Evolutionary conservation across 1,139 yeast genomes (phyloP).

Genomic region (Komagataea norvegica): DNA sequence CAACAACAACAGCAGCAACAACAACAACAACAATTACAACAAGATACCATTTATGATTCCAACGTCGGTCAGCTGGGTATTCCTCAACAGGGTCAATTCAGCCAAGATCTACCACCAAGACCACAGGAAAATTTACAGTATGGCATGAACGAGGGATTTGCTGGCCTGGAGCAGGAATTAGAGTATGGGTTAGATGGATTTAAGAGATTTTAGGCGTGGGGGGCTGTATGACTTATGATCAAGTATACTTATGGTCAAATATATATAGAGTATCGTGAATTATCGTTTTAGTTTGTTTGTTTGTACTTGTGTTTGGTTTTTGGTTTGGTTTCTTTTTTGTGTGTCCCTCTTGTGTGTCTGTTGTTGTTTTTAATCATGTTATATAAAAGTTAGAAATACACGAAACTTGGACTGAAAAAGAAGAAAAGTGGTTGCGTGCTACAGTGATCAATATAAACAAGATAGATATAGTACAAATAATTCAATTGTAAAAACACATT

Average conservation of each 20-base stretch:
- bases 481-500: too few species aligned
- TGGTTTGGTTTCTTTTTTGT: too few species aligned
- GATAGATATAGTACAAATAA: too few species aligned
- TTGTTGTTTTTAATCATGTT: too few species aligned
- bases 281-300: too few species aligned
- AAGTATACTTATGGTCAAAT: neutral
- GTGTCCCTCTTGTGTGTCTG: too few species aligned
- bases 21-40: conserved; percentile 22
- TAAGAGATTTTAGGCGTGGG: conserved; percentile 6
- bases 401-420: too few species aligned
- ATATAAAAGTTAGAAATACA: too few species aligned
- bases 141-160: conserved; percentile 29
- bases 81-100: conserved; percentile 34
- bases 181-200: conserved; percentile 50
- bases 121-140: conserved; percentile 34
- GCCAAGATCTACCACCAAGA: conserved; percentile 38
- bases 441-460: too few species aligned
- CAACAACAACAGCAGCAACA: conserved; percentile 18
- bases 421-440: too few species aligned
- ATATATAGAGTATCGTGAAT: too few species aligned
- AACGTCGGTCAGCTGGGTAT: conserved; percentile 30
- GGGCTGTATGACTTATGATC: neutral
- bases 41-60: conserved; percentile 22
- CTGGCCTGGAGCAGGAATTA: conserved; percentile 51
- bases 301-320: too few species aligned